Conservation (phyloP, 495 filamentous ascomycete species). For the Amniculicola lignicola region DNA sequence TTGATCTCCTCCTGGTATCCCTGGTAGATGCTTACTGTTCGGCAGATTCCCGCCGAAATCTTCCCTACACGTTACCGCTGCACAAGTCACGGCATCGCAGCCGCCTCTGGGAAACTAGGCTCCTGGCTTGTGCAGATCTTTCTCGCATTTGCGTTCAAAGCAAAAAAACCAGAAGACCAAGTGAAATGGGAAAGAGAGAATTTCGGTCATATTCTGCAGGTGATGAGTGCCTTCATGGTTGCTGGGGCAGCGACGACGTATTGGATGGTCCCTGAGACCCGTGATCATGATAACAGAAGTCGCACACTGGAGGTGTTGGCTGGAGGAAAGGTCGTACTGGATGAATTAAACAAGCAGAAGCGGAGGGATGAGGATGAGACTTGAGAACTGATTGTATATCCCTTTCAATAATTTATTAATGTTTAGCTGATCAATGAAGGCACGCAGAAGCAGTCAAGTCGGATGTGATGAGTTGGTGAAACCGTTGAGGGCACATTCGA, state of each 20-base stretch:
- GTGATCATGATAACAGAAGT: conserved; percentile 26
- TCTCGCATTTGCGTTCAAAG: conserved; percentile 19
- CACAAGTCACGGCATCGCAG: conserved; percentile 27
- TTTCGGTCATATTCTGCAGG: conserved; percentile 25
- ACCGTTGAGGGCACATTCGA: no score
- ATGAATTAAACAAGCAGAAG: conserved; percentile 21
- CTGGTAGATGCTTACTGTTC: not conserved
- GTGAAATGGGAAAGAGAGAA: conserved; percentile 11
- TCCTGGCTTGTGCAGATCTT: conserved; percentile 31
- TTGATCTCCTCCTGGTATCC: not conserved
- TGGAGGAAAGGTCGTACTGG: conserved; percentile 11
- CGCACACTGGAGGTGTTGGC: conserved; percentile 25
- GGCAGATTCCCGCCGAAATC: conserved; percentile 29
- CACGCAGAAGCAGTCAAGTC: no score
- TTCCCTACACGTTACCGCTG: conserved; percentile 32
- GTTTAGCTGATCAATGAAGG: no score
- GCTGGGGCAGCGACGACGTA: conserved; percentile 26
- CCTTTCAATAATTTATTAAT: no score
- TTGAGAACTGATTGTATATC: no score
- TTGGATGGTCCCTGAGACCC: conserved; percentile 25
- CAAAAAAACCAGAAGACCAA: not conserved
- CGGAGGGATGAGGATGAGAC: conserved; percentile 8
- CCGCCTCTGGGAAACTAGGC: conserved; percentile 26
- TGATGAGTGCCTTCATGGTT: conserved; percentile 29
- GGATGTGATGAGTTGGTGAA: no score